Conservation (phyloP, 139 green algal species). For the Picocystis salinarum region DNA sequence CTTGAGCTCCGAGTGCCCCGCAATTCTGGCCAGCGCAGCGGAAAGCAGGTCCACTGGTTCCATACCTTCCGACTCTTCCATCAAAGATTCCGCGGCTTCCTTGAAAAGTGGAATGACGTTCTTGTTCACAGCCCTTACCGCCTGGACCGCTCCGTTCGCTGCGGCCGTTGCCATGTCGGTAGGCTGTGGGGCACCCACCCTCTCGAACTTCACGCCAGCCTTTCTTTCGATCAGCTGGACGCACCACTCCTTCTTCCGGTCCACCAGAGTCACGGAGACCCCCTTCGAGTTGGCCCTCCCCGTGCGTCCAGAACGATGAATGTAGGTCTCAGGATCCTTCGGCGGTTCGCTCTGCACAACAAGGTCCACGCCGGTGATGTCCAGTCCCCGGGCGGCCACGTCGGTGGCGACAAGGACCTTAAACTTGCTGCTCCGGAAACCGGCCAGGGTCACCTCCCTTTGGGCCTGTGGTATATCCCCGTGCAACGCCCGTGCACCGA, state of each 20-base stretch:
- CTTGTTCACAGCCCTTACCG: constrained; percentile 39
- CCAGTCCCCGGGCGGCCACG: constrained; percentile 88
- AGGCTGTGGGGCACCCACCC: constrained; percentile 71
- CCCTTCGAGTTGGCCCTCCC: constrained; percentile 25
- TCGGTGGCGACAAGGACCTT: constrained; percentile 92
- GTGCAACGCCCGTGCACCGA: constrained; percentile 54
- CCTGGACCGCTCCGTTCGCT: constrained; percentile 40
- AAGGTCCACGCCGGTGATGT: constrained; percentile 90
- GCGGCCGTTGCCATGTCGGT: constrained; percentile 64
- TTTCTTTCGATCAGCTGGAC: constrained; percentile 56
- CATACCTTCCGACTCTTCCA: constrained; percentile 15
- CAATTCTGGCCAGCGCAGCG: constrained; percentile 70
- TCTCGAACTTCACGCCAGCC: constrained; percentile 66
- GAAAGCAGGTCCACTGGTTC: constrained; percentile 46
- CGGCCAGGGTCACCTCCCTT: constrained; percentile 37
- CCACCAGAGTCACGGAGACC: constrained; percentile 64
- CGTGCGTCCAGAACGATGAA: constrained; percentile 47
- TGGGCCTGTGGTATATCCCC: constrained; percentile 74
- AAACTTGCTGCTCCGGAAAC: constrained; percentile 71
- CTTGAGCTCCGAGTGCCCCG: constrained; percentile 52
- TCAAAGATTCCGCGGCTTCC: constrained; percentile 29
- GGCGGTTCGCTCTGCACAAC: constrained; percentile 30
- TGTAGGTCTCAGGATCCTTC: constrained; percentile 74
- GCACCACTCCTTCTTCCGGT: constrained; percentile 56
- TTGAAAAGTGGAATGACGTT: constrained; percentile 29